Percentiles rank a stretch among this genome's conserved stretches.
These are phyloP conservation scores for Collybia sordida DNA, from an alignment of 768 basidiomycete species.

Conservation along the genomic window DNA sequence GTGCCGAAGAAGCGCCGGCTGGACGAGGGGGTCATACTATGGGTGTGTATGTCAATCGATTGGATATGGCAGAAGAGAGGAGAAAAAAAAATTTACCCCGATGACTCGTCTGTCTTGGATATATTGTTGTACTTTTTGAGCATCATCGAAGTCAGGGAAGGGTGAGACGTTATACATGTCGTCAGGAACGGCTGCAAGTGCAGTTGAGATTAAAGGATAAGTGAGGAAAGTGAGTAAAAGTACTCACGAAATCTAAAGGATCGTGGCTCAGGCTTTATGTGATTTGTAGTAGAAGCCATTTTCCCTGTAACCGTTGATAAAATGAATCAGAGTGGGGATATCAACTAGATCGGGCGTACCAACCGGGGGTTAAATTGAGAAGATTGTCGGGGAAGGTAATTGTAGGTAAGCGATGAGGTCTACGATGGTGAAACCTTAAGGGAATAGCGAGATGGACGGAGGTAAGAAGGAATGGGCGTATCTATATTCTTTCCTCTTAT, in stretches of 20 bases:
- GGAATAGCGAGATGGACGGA: conserved; percentile 5
- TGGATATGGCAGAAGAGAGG: not conserved
- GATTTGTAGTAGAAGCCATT: conserved; percentile 9
- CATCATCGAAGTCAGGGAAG: conserved; percentile 64
- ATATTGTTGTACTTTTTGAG: conserved; percentile 63
- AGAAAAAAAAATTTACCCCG: conserved; percentile 50
- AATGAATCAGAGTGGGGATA: conserved; percentile 14
- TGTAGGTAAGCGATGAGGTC: not conserved
- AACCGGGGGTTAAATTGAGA: too few relatives aligned
- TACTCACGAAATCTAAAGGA: conserved; percentile 36
- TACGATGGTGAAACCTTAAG: not conserved
- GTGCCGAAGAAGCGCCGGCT: conserved; percentile 86
- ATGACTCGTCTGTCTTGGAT: conserved; percentile 82
- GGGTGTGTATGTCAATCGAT: conserved; percentile 13
- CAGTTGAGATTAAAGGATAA: conserved; percentile 15
- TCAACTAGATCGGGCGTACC: not conserved
- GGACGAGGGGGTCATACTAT: conserved; percentile 95
- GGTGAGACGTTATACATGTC: conserved; percentile 59
- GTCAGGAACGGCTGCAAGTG: conserved; percentile 36
- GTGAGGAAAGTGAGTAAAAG: conserved; percentile 17
- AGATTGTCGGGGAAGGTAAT: too few relatives aligned
- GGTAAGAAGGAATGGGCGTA: conserved; percentile 7
- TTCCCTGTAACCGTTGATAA: conserved; percentile 5
- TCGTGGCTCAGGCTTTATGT: conserved; percentile 21
- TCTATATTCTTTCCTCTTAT: not conserved